These are phyloP conservation scores for Aureobasidium namibiae DNA, from an alignment of 2,329 filamentous ascomycete genomes.

Conservation along the genomic window DNA sequence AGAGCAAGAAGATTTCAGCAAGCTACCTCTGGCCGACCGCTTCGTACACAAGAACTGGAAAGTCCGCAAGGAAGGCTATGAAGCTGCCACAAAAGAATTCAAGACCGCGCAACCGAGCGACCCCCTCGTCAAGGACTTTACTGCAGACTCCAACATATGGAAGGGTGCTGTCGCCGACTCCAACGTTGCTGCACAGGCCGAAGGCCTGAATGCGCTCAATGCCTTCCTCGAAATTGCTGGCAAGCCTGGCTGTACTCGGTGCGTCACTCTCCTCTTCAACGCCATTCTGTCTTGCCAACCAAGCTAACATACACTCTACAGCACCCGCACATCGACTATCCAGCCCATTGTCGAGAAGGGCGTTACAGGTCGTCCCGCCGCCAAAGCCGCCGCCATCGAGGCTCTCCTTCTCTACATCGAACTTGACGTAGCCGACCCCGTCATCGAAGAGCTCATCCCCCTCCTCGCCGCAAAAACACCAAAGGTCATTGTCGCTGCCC, in stretches of 20 bases:
- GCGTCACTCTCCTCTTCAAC: conserved; percentile 18
- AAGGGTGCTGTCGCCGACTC: conserved; percentile 88
- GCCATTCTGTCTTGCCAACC: not conserved
- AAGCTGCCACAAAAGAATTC: conserved; percentile 84
- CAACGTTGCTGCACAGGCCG: conserved; percentile 93
- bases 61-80: conserved; percentile 88
- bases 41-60: conserved; percentile 96
- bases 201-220: conserved; percentile 79
- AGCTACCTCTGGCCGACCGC: conserved; percentile 68
- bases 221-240: conserved; percentile 90
- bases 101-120: conserved; percentile 75
- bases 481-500: conserved; percentile 70
- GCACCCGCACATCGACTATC: conserved; percentile 67
- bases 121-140: conserved; percentile 77
- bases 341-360: conserved; percentile 84
- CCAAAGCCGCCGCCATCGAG: conserved; percentile 80
- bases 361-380: conserved; percentile 78
- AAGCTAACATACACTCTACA: conserved; percentile 24
- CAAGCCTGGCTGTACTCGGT: conserved; percentile 65
- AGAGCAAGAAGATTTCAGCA: conserved; percentile 72
- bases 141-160: conserved; percentile 78
- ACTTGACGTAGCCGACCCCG: conserved; percentile 72
- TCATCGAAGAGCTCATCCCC: conserved; percentile 85
- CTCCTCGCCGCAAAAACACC: conserved; percentile 80
- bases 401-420: conserved; percentile 84